Evolutionary conservation across 371 early-diverging fungal genomes (phyloP).

Genomic region (Syncephalastrum monosporum): DNA sequence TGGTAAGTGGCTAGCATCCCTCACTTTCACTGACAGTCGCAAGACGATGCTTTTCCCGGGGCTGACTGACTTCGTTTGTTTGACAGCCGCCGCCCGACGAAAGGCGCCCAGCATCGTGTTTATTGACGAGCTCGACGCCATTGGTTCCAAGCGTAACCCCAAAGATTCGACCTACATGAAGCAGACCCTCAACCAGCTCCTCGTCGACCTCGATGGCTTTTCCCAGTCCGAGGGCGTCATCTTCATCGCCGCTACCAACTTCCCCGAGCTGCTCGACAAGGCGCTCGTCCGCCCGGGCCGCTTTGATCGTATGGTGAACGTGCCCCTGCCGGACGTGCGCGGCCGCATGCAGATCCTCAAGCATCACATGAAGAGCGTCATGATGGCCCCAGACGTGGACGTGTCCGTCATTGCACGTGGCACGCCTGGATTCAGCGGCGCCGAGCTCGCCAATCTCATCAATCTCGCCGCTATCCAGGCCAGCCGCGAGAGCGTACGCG

Average conservation of each 20-base stretch:
- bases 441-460: slow-evolving; percentile 94
- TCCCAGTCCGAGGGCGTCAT: slow-evolving; percentile 92
- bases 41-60: too few species aligned
- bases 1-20: slow-evolving; percentile 31
- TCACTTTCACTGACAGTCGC: too few species aligned
- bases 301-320: slow-evolving; percentile 96
- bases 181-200: slow-evolving; percentile 94
- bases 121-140: slow-evolving; percentile 99
- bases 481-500: slow-evolving; percentile 67
- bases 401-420: slow-evolving; percentile 87
- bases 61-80: not conserved
- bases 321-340: slow-evolving; percentile 94
- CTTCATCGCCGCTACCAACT: slow-evolving; percentile 99
- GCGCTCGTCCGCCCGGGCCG: slow-evolving; percentile 97
- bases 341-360: slow-evolving; percentile 94
- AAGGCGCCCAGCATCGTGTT: slow-evolving; percentile 98
- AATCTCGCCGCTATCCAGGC: slow-evolving; percentile 97
- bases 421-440: slow-evolving; percentile 98
- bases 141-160: slow-evolving; percentile 94
- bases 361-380: slow-evolving; percentile 84
- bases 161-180: slow-evolving; percentile 94
- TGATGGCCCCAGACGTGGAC: slow-evolving; percentile 65
- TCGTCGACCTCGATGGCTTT: slow-evolving; percentile 97
- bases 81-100: slow-evolving; percentile 88
- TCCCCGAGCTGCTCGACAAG: slow-evolving; percentile 96